Percentiles rank a stretch among this genome's conserved stretches.
Evolutionary conservation across 352 stramenopile genomes (phyloP).

Genomic region (Phytophthora litchii): DNA sequence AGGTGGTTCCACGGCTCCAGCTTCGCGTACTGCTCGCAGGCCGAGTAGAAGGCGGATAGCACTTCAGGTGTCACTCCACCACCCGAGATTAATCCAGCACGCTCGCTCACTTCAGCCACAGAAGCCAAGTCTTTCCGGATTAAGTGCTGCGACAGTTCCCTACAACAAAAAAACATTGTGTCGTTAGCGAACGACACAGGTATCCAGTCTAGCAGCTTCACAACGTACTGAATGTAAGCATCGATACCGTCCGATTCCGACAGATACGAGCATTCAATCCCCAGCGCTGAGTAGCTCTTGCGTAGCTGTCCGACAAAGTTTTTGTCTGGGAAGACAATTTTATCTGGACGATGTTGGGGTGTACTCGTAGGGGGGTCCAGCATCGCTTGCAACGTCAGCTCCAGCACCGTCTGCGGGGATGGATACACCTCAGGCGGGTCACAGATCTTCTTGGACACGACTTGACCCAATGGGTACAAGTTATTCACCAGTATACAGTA

Average conservation of each 20-base stretch:
- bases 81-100: slow-evolving; percentile 62
- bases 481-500: slow-evolving; percentile 91
- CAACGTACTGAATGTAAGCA: slow-evolving; percentile 76
- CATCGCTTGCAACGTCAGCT: slow-evolving; percentile 80
- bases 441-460: slow-evolving; percentile 87
- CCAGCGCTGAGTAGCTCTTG: slow-evolving; percentile 74
- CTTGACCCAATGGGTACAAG: slow-evolving; percentile 83
- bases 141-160: slow-evolving; percentile 80
- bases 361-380: slow-evolving; percentile 71
- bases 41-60: slow-evolving; percentile 65
- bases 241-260: slow-evolving; percentile 88
- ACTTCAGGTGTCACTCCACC: slow-evolving; percentile 60
- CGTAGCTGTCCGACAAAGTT: slow-evolving; percentile 72
- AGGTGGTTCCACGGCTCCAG: slow-evolving; percentile 74
- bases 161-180: slow-evolving; percentile 18
- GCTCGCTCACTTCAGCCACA: slow-evolving; percentile 77
- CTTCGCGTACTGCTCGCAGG: slow-evolving; percentile 65
- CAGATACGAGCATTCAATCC: slow-evolving; percentile 87
- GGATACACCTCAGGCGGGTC: slow-evolving; percentile 83
- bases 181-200: slow-evolving; percentile 1
- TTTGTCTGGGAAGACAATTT: slow-evolving; percentile 87
- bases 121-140: slow-evolving; percentile 84
- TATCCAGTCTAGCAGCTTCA: neutral
- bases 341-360: slow-evolving; percentile 83
- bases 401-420: slow-evolving; percentile 66